Conservation (phyloP, 1,284 basidiomycete species). For the Microbotryum violaceum region DNA sequence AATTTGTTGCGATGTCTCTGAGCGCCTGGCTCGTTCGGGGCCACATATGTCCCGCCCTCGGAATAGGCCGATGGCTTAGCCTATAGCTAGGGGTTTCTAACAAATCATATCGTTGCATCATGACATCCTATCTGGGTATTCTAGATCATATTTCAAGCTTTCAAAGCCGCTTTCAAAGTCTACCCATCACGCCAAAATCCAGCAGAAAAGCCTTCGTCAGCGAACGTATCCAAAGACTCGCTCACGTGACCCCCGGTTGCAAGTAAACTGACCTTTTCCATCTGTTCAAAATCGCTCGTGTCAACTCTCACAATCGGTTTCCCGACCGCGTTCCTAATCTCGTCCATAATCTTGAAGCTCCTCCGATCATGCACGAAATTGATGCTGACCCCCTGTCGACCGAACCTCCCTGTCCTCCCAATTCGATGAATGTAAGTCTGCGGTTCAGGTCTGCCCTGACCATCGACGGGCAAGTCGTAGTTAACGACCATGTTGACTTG, state of each 20-base stretch:
- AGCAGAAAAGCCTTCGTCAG: too few species aligned
- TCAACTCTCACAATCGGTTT: conserved; percentile 70
- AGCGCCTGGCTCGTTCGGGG: too few species aligned
- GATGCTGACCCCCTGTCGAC: conserved; percentile 89
- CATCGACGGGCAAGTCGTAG: conserved; percentile 86
- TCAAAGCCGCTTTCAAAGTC: too few species aligned
- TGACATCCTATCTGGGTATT: too few species aligned
- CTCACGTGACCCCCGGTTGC: neutral
- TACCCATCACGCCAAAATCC: too few species aligned
- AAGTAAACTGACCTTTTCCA: conserved; percentile 61
- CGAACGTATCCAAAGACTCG: neutral
- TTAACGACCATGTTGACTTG: conserved; percentile 94
- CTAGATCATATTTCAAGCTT: too few species aligned
- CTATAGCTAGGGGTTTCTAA: too few species aligned
- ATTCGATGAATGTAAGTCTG: conserved; percentile 99
- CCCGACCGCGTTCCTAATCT: conserved; percentile 66
- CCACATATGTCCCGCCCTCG: too few species aligned
- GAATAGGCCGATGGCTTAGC: too few species aligned
- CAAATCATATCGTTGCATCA: too few species aligned
- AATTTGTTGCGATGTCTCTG: too few species aligned
- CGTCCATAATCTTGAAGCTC: conserved; percentile 75
- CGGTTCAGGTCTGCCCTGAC: conserved; percentile 62
- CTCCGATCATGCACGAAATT: conserved; percentile 85
- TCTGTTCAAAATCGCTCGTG: conserved; percentile 74
- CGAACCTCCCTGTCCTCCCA: conserved; percentile 90